Evolutionary conservation across 805 yeast species (phyloP), one percentile per base, ranked within the genome.

Genomic region (Lachancea lanzarotensis): DNA sequence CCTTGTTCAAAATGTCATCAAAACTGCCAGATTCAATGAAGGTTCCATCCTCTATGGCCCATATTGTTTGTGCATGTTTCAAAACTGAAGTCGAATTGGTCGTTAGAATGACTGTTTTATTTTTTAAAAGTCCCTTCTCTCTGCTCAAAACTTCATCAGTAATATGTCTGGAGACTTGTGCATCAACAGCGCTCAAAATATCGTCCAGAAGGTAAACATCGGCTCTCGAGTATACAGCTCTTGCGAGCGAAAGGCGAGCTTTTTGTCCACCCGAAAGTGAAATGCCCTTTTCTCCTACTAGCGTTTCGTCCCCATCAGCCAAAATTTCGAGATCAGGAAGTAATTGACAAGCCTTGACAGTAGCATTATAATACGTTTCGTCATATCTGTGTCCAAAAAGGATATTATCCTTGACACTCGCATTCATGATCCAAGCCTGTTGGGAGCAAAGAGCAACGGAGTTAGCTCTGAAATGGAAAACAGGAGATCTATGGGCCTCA

Each of bases 161-260:
- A 43, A 79, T 74, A 43, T 71, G 73, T 48, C 69, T 73, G 37
- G 82, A 79, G 40, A 82, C 89, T 56, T 81, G 81, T 2, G 84
- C 79, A 65, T 82, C 89, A 16, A 82, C 89, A 2, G 88, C 88
- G 51, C 83, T 75, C 45, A 82, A 65, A 20, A 82, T 71, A 57
- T 82, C 89, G 64, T 82, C 89, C 43, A 82, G 52, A 33, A 82
- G 57, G 47, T 76, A 74, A 6, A 81, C 67, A 60, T 81, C 84
- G 2, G 75, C 71, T 43, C 79, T 65, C 0, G 84, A 65, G 56
- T 82, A 82, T 3, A 82, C 82, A 0, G 87, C 85, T 54, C 89
- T 72, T 0, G 88, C 88, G 35, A 82, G 64, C 12, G 81, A 73
- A 25, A 82, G 63, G 59, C 89, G 62, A 0, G 83, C 82, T 56